Conservation (phyloP, 1,139 yeast genomes). For the Candida mesenterica region DNA sequence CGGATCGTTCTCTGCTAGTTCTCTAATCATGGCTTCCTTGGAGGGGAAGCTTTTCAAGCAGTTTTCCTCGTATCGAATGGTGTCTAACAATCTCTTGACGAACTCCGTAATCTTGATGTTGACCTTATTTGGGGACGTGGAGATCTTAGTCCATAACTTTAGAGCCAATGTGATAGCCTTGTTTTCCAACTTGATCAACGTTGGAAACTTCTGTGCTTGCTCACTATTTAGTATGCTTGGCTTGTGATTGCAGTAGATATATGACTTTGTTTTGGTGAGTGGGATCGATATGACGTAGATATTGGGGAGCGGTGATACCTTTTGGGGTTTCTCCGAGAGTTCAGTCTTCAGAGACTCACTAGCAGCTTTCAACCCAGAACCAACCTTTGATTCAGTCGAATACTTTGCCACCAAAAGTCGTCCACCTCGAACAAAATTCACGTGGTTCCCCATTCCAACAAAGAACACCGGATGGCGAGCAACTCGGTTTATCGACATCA, state of each 20-base stretch:
- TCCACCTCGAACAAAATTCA: too few relatives aligned
- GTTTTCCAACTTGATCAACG: conserved; percentile 36
- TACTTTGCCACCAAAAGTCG: too few relatives aligned
- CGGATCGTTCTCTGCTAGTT: conserved; percentile 22
- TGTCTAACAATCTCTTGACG: conserved; percentile 35
- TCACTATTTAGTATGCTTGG: conserved; percentile 28
- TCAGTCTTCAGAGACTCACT: too few relatives aligned
- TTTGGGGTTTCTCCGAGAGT: too few relatives aligned
- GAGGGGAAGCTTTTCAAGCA: conserved; percentile 54
- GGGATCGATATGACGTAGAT: conserved; percentile 60
- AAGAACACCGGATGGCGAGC: too few relatives aligned
- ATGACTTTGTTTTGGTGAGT: conserved; percentile 54
- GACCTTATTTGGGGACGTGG: conserved; percentile 33
- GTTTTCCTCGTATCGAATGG: conserved; percentile 53
- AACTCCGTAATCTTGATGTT: conserved; percentile 40
- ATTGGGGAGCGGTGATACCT: conserved; percentile 20
- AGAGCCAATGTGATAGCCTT: conserved; percentile 37
- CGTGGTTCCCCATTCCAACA: too few relatives aligned
- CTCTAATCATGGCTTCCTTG: conserved; percentile 47
- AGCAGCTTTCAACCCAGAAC: too few relatives aligned
- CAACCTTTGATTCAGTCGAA: too few relatives aligned
- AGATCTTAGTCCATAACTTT: conserved; percentile 48
- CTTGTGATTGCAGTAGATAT: conserved; percentile 59
- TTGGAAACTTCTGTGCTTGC: conserved; percentile 31
- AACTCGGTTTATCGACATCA: too few relatives aligned